Percentiles rank a stretch among this genome's conserved stretches.
Evolutionary conservation across 148 eudicot species (phyloP).

Genomic region (Camellia sinensis): DNA sequence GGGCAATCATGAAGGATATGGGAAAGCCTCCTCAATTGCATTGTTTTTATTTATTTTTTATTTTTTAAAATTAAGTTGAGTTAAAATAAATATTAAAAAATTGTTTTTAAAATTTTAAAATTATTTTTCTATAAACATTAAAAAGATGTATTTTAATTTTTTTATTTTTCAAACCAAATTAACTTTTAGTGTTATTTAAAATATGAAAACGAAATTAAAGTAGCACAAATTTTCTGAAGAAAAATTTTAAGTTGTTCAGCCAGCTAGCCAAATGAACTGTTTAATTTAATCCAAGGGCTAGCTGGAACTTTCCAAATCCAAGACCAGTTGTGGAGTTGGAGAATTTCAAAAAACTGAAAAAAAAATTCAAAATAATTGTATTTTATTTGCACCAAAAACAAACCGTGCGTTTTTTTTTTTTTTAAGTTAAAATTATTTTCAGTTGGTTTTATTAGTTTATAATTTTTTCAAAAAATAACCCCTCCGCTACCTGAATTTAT

Average conservation of each 20-base stretch:
- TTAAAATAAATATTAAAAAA: too few relatives aligned
- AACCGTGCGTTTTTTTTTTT: neutral
- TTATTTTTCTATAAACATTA: neutral
- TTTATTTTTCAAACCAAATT: neutral
- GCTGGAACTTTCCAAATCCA: neutral
- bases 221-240: neutral
- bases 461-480: neutral
- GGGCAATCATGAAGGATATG: neutral
- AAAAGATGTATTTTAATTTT: too few relatives aligned
- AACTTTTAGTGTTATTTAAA: too few relatives aligned
- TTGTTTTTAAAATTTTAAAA: too few relatives aligned
- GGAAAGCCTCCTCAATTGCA: neutral
- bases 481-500: too few relatives aligned
- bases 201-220: too few relatives aligned
- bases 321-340: too few relatives aligned
- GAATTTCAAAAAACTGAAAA: neutral
- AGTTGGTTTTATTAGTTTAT: neutral
- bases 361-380: too few relatives aligned
- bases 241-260: neutral
- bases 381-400: too few relatives aligned
- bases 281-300: neutral
- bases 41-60: too few relatives aligned
- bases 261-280: neutral
- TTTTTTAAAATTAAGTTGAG: neutral
- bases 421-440: too few relatives aligned